These are phyloP conservation scores for Pyrenophora teres DNA, from an alignment of 2,329 filamentous ascomycete genomes.

Conservation along the genomic window DNA sequence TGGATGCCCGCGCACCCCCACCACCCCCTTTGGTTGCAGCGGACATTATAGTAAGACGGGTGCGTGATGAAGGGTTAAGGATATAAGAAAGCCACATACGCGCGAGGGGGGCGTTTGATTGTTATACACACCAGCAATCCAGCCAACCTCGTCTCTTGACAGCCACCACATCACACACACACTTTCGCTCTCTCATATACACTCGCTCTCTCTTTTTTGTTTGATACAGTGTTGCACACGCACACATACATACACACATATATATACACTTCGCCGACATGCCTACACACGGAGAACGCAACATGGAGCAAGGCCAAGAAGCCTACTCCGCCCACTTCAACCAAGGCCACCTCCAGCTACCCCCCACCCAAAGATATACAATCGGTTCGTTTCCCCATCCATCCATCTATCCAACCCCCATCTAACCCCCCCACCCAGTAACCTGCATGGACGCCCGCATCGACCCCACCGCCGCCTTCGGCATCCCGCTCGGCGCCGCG, in stretches of 20 bases:
- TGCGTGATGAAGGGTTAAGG: no score
- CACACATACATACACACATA: neutral
- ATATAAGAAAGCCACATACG: no score
- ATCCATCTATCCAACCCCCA: no score
- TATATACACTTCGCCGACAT: conserved; percentile 27
- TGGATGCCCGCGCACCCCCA: neutral
- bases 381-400: conserved; percentile 54
- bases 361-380: conserved; percentile 71
- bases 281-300: conserved; percentile 57
- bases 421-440: conserved; percentile 49
- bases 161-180: no score
- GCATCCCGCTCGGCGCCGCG: conserved; percentile 73
- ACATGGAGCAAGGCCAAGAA: conserved; percentile 62
- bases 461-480: conserved; percentile 70
- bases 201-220: no score
- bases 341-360: conserved; percentile 68
- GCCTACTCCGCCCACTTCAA: conserved; percentile 64
- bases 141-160: no score
- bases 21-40: neutral
- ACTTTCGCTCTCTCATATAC: no score
- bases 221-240: no score
- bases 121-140: neutral
- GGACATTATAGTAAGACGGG: no score
- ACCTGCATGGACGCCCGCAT: conserved; percentile 83
- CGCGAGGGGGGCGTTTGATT: no score